Evolutionary conservation across 2,329 filamentous ascomycete species (phyloP), one percentile per base, ranked within the genome.

Genomic region (Pyrenophora teres): DNA sequence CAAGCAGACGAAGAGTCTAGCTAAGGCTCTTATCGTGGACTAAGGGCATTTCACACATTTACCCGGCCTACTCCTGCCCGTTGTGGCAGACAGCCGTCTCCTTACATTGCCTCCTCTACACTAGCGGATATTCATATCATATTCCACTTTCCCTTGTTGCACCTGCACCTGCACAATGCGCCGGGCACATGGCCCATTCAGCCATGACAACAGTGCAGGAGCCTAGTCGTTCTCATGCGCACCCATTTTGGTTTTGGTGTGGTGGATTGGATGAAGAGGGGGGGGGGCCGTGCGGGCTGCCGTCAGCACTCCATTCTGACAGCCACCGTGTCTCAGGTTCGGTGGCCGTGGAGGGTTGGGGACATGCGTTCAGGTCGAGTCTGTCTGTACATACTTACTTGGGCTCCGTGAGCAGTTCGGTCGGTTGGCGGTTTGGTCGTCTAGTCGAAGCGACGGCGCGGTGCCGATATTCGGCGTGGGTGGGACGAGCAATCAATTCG

Each of bases 11-110:
- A 45, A 15, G 25, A 42, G 41, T 31, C 25, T 46, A 47, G 50
- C 45, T 43, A 44, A 30, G 50, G 41, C 46, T 41, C 47, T 54
- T 54, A 40, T 55, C 51, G 36, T 21, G 33, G 31, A 46, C 56
- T 61, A 50, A 30, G 57, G 58, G n/a, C n/a, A n/a, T n/a, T n/a
- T n/a, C n/a, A n/a, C n/a, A n/a, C 56, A 61, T 59, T 61, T 59
- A 59, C 36, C 58, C 56, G 53, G 52, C 39, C 50, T 23, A 45
- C 50, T 54, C 51, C 55, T 58, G 47, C 57, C 56, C 44, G 15
- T 54, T 44, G 37, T 32, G 53, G 58, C 23, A 40, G 39, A 9
- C 35, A 48, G 31, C 50, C 53, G 43, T 45, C 46, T 13, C 52
- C 56, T 54, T 59, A 48, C 50, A 52, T 52, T 41, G 41, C 41